These are phyloP conservation scores for Typha latifolia DNA, from an alignment of 176 grass and related monocot genomes.

Conservation along the genomic window DNA sequence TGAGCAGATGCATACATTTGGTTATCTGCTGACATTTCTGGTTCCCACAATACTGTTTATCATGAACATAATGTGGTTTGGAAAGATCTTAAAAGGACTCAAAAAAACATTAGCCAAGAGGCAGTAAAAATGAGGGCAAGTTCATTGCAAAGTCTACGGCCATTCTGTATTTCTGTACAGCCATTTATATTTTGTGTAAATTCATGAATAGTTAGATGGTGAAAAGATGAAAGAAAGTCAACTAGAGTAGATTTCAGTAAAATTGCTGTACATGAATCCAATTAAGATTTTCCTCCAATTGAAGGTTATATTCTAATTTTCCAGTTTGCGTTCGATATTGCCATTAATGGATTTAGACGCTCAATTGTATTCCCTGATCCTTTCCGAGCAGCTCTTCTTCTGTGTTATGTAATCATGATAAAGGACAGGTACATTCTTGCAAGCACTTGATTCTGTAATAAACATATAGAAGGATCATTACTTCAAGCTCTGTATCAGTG, in stretches of 20 bases:
- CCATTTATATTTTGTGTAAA: background rate
- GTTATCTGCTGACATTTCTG: constrained; percentile 48
- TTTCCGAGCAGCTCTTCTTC: too few species aligned
- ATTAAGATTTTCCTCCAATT: background rate
- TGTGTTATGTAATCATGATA: too few species aligned
- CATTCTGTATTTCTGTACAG: background rate
- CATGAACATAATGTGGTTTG: constrained; percentile 93
- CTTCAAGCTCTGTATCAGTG: too few species aligned
- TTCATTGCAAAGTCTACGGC: background rate
- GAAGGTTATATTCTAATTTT: too few species aligned
- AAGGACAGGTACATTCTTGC: too few species aligned
- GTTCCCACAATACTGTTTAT: constrained; percentile 65
- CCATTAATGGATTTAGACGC: too few species aligned
- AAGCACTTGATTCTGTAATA: too few species aligned
- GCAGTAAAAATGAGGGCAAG: constrained; percentile 35
- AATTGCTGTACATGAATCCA: background rate
- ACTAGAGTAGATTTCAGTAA: background rate
- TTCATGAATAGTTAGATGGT: background rate
- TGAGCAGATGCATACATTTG: constrained; percentile 51
- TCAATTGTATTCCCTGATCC: too few species aligned
- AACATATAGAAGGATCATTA: too few species aligned
- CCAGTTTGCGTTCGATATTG: too few species aligned
- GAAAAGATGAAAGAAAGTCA: background rate
- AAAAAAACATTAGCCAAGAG: constrained; percentile 82
- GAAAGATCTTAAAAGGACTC: constrained; percentile 89